phyloP scores from a whole-genome alignment of 1,139 yeast genomes.

The Saccharomyces pastorianus region DNA sequence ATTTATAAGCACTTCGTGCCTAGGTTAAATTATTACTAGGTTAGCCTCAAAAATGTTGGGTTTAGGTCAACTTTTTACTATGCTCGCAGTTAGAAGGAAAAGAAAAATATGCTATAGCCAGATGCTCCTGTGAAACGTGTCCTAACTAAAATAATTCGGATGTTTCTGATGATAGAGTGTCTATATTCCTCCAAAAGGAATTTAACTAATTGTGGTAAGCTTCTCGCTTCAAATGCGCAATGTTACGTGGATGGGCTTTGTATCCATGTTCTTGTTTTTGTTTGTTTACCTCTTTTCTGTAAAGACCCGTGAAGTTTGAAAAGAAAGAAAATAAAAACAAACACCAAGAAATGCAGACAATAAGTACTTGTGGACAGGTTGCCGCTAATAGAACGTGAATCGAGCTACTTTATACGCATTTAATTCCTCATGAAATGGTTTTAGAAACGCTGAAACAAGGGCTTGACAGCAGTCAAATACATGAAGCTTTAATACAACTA shows the following conservation, averaged over 20 bases:
- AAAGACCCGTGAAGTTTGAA: not conserved
- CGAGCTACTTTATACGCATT: not conserved
- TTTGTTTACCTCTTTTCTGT: not conserved
- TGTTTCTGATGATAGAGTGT: not conserved
- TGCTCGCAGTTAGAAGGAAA: not conserved
- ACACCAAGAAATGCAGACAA: not conserved
- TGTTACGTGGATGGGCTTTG: not conserved
- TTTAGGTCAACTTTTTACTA: not conserved
- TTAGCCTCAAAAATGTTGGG: not conserved
- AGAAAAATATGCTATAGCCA: constrained; percentile 1
- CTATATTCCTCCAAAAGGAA: not conserved
- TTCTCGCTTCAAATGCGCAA: not conserved
- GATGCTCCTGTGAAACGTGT: not conserved
- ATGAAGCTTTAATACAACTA: not conserved
- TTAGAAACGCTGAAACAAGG: not conserved
- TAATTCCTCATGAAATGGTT: not conserved
- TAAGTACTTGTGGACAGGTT: not conserved
- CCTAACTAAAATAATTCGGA: not conserved
- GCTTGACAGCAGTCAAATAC: not conserved
- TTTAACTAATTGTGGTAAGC: not conserved
- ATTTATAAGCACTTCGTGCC: not conserved
- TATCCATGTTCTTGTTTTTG: not conserved
- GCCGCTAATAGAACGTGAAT: not conserved
- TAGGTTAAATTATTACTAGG: not conserved
- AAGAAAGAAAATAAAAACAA: not conserved